phyloP scores from a whole-genome alignment of 1,284 basidiomycete genomes.

The Garcileccinum viscosum region DNA sequence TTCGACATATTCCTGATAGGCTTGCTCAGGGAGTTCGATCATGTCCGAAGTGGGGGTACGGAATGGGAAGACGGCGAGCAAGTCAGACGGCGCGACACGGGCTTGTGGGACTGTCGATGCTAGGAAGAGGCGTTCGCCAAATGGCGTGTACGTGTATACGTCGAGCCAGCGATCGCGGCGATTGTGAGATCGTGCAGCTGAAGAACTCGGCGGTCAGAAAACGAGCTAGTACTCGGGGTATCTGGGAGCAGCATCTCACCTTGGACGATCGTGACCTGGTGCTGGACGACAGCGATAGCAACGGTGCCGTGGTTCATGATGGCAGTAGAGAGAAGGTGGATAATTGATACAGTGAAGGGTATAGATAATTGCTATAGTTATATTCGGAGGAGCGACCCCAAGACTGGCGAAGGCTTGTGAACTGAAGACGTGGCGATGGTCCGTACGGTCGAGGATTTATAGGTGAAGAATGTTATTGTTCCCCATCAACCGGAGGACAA shows the following conservation, averaged over 20 bases:
- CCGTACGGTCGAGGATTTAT: constrained; percentile 23
- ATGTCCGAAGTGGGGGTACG: constrained; percentile 53
- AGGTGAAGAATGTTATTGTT: constrained; percentile 7
- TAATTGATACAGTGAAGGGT: constrained; percentile 23
- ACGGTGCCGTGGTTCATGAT: constrained; percentile 64
- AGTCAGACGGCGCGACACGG: constrained; percentile 60
- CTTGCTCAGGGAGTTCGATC: constrained; percentile 63
- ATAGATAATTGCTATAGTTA: constrained; percentile 21
- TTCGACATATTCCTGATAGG: constrained; percentile 60
- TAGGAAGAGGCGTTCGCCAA: constrained; percentile 67
- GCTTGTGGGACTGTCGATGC: constrained; percentile 60
- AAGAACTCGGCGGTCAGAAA: constrained; percentile 7
- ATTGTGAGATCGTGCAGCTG: constrained; percentile 61
- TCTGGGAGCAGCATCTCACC: constrained; percentile 42
- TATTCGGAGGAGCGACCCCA: constrained; percentile 9
- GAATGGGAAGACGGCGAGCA: constrained; percentile 62
- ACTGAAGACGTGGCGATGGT: constrained; percentile 1
- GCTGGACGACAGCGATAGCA: constrained; percentile 69
- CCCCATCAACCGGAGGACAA: neutral
- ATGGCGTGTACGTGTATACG: constrained; percentile 65
- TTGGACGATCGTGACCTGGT: constrained; percentile 69
- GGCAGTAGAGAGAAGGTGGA: neutral
- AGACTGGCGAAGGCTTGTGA: constrained; percentile 2
- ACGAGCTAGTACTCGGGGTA: neutral
- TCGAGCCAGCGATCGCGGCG: constrained; percentile 62